Percentiles rank a stretch among this genome's conserved stretches.
These are phyloP conservation scores for Oenanthe sinensis DNA, from an alignment of 129 eudicot genomes.

Conservation along the genomic window DNA sequence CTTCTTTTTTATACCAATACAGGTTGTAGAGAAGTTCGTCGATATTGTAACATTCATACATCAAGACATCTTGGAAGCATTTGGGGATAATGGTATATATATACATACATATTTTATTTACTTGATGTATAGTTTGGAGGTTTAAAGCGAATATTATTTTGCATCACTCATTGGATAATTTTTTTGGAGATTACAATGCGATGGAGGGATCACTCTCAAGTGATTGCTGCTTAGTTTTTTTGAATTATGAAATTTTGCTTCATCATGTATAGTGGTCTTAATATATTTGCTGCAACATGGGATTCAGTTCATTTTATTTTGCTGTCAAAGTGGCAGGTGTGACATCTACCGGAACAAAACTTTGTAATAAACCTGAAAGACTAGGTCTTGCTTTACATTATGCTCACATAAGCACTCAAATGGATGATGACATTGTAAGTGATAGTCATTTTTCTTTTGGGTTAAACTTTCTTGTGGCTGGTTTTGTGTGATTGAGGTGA, in stretches of 20 bases:
- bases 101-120: neutral
- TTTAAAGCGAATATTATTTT: neutral
- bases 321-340: constrained; percentile 26
- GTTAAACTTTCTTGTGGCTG: neutral
- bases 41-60: constrained; percentile 80
- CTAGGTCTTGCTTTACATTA: constrained; percentile 94
- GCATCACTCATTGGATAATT: neutral
- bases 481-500: neutral
- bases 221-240: neutral
- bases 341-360: constrained; percentile 22
- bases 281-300: neutral
- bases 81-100: constrained; percentile 63
- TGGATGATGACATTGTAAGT: constrained; percentile 88
- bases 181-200: neutral
- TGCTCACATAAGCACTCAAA: constrained; percentile 77
- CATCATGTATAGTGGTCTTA: neutral
- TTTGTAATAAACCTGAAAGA: constrained; percentile 44
- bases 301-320: neutral
- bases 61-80: constrained; percentile 67
- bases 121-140: no score
- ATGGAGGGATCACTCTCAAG: neutral
- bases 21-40: constrained; percentile 95
- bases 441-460: constrained; percentile 8
- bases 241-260: neutral
- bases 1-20: constrained; percentile 5